phyloP scores from a whole-genome alignment of 257 asterid species.

The Rauvolfia tetraphylla region DNA sequence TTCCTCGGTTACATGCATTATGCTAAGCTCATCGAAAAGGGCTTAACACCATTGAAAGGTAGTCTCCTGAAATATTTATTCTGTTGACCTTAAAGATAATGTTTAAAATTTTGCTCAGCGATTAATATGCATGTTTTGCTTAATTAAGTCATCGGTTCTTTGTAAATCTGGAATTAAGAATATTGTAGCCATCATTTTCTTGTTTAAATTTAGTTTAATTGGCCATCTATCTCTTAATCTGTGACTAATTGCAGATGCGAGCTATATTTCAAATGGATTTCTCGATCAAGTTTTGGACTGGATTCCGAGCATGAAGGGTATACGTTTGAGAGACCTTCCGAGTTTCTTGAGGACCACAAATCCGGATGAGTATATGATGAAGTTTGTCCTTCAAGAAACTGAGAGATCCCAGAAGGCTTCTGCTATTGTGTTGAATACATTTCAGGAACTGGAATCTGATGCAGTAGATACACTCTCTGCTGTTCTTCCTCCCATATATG shows the following conservation, averaged over 20 bases:
- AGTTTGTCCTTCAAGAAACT: conserved; percentile 15
- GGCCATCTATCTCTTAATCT: neutral
- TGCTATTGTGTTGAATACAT: conserved; percentile 29
- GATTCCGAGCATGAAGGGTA: conserved; percentile 30
- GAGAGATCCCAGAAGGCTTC: conserved; percentile 23
- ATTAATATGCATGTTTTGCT: too few relatives aligned
- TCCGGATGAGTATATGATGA: conserved; percentile 14
- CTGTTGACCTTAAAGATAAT: too few relatives aligned
- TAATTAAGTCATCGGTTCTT: neutral
- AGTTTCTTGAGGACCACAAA: conserved; percentile 28
- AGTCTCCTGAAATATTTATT: too few relatives aligned
- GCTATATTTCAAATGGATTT: conserved; percentile 26
- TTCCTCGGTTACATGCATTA: conserved; percentile 19
- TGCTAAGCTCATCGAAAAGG: conserved; percentile 21
- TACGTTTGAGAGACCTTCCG: conserved; percentile 28
- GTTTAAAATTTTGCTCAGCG: too few relatives aligned
- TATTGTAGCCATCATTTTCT: neutral
- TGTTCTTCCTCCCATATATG: conserved; percentile 15
- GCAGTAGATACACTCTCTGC: conserved; percentile 13
- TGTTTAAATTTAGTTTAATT: too few relatives aligned
- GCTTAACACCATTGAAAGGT: conserved; percentile 29
- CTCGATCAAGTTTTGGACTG: conserved; percentile 27
- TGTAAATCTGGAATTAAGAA: neutral
- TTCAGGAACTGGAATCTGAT: conserved; percentile 22
- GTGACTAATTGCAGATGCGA: conserved; percentile 20